Percentiles rank a stretch among this genome's conserved stretches.
phyloP scores from a whole-genome alignment of 768 basidiomycete genomes.

The Amanita rimosa region DNA sequence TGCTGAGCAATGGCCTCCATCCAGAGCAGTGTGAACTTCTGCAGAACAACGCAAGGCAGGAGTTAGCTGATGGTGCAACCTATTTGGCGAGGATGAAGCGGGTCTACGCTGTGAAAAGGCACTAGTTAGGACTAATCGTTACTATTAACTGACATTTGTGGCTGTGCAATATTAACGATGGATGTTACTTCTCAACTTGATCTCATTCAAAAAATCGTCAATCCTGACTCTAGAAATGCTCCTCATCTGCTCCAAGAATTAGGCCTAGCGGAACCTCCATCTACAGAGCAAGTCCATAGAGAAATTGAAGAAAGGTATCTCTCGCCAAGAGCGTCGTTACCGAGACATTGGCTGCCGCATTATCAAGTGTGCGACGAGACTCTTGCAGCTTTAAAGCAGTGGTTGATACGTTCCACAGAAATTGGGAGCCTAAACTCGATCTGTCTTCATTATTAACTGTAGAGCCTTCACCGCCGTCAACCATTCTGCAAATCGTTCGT shows the following conservation, averaged over 20 bases:
- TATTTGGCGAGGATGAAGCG: constrained; percentile 48
- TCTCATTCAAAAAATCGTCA: constrained; percentile 35
- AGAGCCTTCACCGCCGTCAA: constrained; percentile 66
- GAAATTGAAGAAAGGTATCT: constrained; percentile 72
- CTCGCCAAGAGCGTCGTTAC: constrained; percentile 54
- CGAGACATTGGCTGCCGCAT: constrained; percentile 59
- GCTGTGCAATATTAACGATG: constrained; percentile 14
- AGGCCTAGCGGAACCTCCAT: constrained; percentile 44
- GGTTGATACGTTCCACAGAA: constrained; percentile 28
- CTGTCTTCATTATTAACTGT: constrained; percentile 53
- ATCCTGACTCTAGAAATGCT: constrained; percentile 29
- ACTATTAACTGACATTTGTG: neutral
- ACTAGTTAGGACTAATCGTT: no score
- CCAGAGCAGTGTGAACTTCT: constrained; percentile 42
- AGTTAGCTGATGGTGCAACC: constrained; percentile 34
- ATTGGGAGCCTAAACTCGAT: constrained; percentile 57
- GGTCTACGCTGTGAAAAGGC: constrained; percentile 43
- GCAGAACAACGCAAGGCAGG: constrained; percentile 36
- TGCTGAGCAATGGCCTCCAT: constrained; percentile 52
- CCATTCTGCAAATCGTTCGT: constrained; percentile 61
- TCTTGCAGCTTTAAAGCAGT: constrained; percentile 3
- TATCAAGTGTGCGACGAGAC: constrained; percentile 67
- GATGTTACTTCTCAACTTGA: constrained; percentile 19
- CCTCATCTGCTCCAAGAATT: constrained; percentile 39
- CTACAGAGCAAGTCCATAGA: constrained; percentile 45